Percentiles rank a stretch among this genome's conserved stretches.
Conservation (phyloP, 129 eudicot genomes). For the Deinandra increscens region DNA sequence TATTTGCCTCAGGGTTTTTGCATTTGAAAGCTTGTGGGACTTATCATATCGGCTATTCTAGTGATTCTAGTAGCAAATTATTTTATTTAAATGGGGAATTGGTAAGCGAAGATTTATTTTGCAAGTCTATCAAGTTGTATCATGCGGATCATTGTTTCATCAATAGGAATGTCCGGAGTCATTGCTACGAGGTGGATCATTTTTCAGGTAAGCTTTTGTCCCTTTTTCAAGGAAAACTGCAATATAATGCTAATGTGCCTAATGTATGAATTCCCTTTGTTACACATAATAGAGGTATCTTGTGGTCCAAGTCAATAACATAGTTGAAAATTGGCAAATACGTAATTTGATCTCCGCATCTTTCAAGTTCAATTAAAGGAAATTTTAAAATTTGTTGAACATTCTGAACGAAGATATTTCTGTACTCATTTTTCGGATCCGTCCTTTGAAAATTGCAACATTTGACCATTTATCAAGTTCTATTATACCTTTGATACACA, state of each 20-base stretch:
- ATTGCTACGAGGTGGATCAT: conserved; percentile 39
- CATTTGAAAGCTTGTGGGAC: conserved; percentile 46
- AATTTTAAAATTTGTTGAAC: neutral
- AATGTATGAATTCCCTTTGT: neutral
- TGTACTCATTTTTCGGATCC: neutral
- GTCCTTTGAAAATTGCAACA: conserved; percentile 10
- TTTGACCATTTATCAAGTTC: conserved; percentile 15
- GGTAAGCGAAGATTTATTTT: conserved; percentile 55
- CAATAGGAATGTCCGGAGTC: conserved; percentile 19
- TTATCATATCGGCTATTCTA: conserved; percentile 38
- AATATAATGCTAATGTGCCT: neutral
- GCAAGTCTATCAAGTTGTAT: conserved; percentile 44
- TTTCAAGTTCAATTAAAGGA: neutral
- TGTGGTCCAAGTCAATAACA: neutral
- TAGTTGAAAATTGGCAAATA: neutral
- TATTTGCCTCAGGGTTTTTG: conserved; percentile 39
- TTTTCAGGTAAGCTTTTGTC: conserved; percentile 47
- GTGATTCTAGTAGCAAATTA: conserved; percentile 38
- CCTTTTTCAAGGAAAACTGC: neutral
- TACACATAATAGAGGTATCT: neutral
- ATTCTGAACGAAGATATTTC: neutral
- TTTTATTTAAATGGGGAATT: conserved; percentile 57
- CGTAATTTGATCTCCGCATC: neutral
- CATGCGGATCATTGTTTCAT: conserved; percentile 39
- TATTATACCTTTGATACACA: neutral